Evolutionary conservation across 2,329 filamentous ascomycete genomes (phyloP), one percentile per base, ranked within the genome.

Genomic region (Fusarium continuum): DNA sequence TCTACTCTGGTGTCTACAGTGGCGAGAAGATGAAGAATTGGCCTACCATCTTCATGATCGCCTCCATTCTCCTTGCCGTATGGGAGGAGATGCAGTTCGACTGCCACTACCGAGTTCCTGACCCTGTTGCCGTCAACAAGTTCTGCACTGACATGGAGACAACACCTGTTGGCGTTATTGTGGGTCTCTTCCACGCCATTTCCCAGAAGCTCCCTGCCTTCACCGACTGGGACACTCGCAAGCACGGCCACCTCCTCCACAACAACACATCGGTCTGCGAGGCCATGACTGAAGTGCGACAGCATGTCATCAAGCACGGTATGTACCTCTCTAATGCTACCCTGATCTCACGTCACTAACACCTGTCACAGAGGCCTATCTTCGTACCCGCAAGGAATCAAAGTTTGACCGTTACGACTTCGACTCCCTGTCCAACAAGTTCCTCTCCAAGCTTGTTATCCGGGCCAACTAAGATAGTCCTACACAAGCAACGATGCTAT

Each of bases 71-170:
- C 28, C 84, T 98, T 41, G 92, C 92, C 10, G 92, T 98, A 17
- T 98, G 94, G 94, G 94, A 98, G 77, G 91, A 97, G 84, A 97
- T 98, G 88, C 93, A 98, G 77, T 98, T 97, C 74, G 94, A 98
- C 80, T 96, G 91, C 83, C 92, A 97, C 80, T 98, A 97, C 84
- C 91, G 94, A 47, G 89, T 96, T 4, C 92, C 91, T 5, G 93
- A 97, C 75, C 85, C 90, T 49, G 83, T 85, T 44, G 90, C 91
- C 6, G 93, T 97, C 62, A 88, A 94, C 73, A 97, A 96, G 80
- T 98, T 98, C 83, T 97, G 93, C 82, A 87, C 83, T 55, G 94
- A 98, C 74, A 98, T 98, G 94, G 94, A 98, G 81, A 91, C 91
- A 9, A 96, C 91, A 8, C 94, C 94, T 1, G 93, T 98, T 35